These are phyloP conservation scores for Monosporascus sp. DNA, from an alignment of 2,329 filamentous ascomycete species.

Conservation along the genomic window DNA sequence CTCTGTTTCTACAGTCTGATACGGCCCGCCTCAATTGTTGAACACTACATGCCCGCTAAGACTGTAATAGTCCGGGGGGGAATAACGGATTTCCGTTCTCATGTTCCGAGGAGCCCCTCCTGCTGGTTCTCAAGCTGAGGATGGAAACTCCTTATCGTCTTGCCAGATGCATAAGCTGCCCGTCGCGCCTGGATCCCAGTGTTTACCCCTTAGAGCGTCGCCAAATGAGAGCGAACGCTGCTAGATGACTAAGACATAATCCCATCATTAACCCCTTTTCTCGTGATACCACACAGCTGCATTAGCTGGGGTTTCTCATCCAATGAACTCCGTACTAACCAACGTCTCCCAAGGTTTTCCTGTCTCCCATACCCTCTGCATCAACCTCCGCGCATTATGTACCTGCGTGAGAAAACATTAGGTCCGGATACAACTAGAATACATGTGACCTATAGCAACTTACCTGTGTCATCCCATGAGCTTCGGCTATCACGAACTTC, in stretches of 20 bases:
- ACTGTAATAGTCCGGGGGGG: no score
- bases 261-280: neutral
- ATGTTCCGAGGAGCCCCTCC: neutral
- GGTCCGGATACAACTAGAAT: constrained; percentile 1
- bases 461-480: constrained; percentile 71
- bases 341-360: constrained; percentile 63
- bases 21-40: no score
- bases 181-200: neutral
- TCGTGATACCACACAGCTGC: neutral
- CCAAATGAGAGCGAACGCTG: neutral
- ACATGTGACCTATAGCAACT: constrained; percentile 13
- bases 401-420: constrained; percentile 34
- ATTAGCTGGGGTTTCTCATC: constrained; percentile 33
- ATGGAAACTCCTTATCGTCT: neutral
- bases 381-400: constrained; percentile 54
- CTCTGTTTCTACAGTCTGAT: no score
- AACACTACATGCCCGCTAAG: no score
- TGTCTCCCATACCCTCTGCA: constrained; percentile 66
- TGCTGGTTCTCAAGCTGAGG: neutral
- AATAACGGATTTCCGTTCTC: no score
- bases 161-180: neutral
- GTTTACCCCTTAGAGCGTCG: neutral
- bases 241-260: neutral
- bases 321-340: constrained; percentile 63
- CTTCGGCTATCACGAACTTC: constrained; percentile 62